phyloP scores from a whole-genome alignment of 768 basidiomycete genomes.

The Leccinum imitatum region DNA sequence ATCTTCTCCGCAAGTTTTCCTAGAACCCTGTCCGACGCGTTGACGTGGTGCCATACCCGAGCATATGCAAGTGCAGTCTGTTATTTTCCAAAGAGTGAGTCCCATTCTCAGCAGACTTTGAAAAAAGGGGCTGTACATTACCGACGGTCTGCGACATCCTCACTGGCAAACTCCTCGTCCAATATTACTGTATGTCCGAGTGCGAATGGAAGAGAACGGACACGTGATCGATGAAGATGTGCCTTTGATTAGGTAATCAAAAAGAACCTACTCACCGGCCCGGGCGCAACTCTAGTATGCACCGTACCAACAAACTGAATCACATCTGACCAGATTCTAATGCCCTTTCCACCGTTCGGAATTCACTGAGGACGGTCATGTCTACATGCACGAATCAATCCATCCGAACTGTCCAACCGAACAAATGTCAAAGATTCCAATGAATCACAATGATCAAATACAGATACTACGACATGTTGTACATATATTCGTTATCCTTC shows the following conservation, averaged over 20 bases:
- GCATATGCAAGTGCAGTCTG: constrained; percentile 95
- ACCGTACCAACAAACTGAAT: not conserved
- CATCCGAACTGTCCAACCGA: not conserved
- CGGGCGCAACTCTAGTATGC: too few relatives aligned
- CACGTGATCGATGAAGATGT: not conserved
- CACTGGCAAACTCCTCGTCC: not conserved
- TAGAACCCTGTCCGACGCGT: constrained; percentile 86
- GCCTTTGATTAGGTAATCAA: not conserved
- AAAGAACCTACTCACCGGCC: too few relatives aligned
- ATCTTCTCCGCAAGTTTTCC: constrained; percentile 95
- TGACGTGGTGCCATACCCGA: constrained; percentile 95
- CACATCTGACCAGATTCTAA: not conserved
- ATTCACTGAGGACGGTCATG: not conserved
- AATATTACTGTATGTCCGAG: not conserved
- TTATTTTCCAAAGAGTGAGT: constrained; percentile 1
- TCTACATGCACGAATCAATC: not conserved
- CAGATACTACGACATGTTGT: not conserved
- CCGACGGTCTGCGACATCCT: constrained; percentile 81
- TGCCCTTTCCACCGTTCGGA: not conserved
- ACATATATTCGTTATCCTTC: not conserved
- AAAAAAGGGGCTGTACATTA: constrained; percentile 51
- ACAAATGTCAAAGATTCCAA: not conserved
- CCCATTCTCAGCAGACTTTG: not conserved
- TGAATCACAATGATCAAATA: not conserved
- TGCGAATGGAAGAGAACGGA: not conserved